These are phyloP conservation scores for Xylariaceae sp. DNA, from an alignment of 2,329 filamentous ascomycete genomes.

Conservation along the genomic window DNA sequence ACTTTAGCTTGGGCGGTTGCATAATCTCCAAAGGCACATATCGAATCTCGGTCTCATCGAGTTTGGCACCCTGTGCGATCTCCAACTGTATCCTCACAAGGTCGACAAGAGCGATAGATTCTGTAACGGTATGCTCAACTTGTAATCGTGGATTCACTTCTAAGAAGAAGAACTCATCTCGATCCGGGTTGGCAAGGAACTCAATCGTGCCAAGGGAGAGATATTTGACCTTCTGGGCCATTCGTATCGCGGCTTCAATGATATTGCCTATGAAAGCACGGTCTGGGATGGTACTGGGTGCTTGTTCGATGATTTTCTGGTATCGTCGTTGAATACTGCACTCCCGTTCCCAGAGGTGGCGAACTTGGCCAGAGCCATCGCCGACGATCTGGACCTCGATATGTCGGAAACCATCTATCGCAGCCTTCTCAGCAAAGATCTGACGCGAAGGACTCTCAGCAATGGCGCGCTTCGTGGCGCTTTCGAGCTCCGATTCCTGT, in stretches of 20 bases:
- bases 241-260: slow-evolving; percentile 59
- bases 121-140: slow-evolving; percentile 80
- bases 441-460: slow-evolving; percentile 63
- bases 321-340: slow-evolving; percentile 72
- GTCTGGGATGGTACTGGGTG: slow-evolving; percentile 57
- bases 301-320: slow-evolving; percentile 67
- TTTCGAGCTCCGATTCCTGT: slow-evolving; percentile 49
- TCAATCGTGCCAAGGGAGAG: slow-evolving; percentile 49
- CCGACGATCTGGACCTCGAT: slow-evolving; percentile 62
- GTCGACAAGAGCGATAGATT: slow-evolving; percentile 44
- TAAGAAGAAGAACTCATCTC: slow-evolving; percentile 63
- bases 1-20: slow-evolving; percentile 8
- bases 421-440: slow-evolving; percentile 63
- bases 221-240: slow-evolving; percentile 52
- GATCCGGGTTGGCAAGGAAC: slow-evolving; percentile 68
- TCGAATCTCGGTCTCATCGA: slow-evolving; percentile 10
- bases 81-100: slow-evolving; percentile 23
- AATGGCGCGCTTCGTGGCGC: slow-evolving; percentile 55
- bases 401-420: slow-evolving; percentile 64
- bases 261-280: slow-evolving; percentile 52
- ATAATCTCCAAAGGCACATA: slow-evolving; percentile 4
- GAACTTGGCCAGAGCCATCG: slow-evolving; percentile 63
- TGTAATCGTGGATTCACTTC: slow-evolving; percentile 68
- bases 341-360: slow-evolving; percentile 69
- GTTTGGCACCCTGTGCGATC: slow-evolving; percentile 18